Evolutionary conservation across 2,329 filamentous ascomycete genomes (phyloP), one percentile per base, ranked within the genome.

Genomic region (Chrysoporthe cubensis): DNA sequence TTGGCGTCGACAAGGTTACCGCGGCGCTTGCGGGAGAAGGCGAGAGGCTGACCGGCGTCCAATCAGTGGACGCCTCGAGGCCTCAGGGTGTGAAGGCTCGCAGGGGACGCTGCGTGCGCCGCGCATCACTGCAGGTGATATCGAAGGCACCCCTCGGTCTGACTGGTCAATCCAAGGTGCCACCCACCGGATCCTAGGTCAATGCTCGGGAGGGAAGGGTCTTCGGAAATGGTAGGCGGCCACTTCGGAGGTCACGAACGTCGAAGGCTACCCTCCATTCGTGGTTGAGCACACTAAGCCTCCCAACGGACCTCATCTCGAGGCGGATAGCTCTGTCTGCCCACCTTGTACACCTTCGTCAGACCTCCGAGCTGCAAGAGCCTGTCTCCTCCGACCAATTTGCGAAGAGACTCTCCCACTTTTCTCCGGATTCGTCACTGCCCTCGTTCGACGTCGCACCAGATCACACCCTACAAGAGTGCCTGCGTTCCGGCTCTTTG

Each of bases 31-130:
- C 65, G 68, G 67, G 64, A 63, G 48, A 69, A 50, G 64, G 66
- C 66, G 40, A 9, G 64, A 67, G 58, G 68, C 9, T 50, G 52
- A 37, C 8, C 4, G 6, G 16, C 6, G 14, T 44, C 65, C 68
- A 69, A 69, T 69, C 65, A 69, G 21, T 21, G 43, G 9, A 3
- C 42, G 18, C 14, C 37, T 9, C 6, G 14, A 26, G 32, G 21
- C 40, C 16, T 18, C 52, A 21, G 48, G 40, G 42, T 72, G 71
- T 72, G 72, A 72, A 70, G 21, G n/a, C 3, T 21, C 8, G 59
- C 70, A 72, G 72, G 72, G 72, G 64, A 66, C 69, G 72, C 65
- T 73, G 71, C 72, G 72, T 58, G 64, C 60, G 61, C 58, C 42
- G 52, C 26, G 46, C 61, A 62, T 62, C 50, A 46, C 68, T 62